These are phyloP conservation scores for Nelumbo lutea DNA, from an alignment of 164 flowering plant species.

Conservation along the genomic window DNA sequence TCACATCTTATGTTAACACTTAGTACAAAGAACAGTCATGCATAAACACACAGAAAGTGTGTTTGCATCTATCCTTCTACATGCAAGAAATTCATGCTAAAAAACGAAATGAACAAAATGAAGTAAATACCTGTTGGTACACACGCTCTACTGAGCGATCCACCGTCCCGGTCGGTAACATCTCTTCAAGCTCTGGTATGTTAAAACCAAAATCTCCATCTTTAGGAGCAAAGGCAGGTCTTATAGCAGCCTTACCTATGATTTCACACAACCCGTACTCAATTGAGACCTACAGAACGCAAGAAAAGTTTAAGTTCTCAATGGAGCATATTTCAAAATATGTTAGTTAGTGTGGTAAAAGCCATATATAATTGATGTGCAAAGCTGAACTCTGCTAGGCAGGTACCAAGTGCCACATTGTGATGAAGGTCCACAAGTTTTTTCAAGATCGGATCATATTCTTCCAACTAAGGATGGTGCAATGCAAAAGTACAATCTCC, in stretches of 20 bases:
- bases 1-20: slow-evolving; percentile 10
- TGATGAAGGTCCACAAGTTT: too few species aligned
- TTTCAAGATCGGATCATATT: too few species aligned
- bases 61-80: not conserved
- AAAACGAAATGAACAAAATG: not conserved
- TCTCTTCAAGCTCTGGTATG: slow-evolving; percentile 56
- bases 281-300: slow-evolving; percentile 53
- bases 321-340: not conserved
- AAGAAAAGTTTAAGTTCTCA: slow-evolving; percentile 2
- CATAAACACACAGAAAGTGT: not conserved
- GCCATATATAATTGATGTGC: not conserved
- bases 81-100: not conserved
- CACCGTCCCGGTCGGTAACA: slow-evolving; percentile 64
- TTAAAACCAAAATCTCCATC: slow-evolving; percentile 62
- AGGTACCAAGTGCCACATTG: too few species aligned
- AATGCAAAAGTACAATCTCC: too few species aligned
- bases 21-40: not conserved
- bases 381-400: too few species aligned
- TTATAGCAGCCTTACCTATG: slow-evolving; percentile 53
- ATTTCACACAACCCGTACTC: slow-evolving; percentile 86
- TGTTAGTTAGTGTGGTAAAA: not conserved
- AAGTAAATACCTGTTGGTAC: slow-evolving; percentile 44
- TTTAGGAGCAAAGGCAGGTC: slow-evolving; percentile 41
- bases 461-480: too few species aligned
- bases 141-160: slow-evolving; percentile 45